phyloP scores from a whole-genome alignment of 73 alveolate genomes.

The Tetrahymena elliotti region DNA sequence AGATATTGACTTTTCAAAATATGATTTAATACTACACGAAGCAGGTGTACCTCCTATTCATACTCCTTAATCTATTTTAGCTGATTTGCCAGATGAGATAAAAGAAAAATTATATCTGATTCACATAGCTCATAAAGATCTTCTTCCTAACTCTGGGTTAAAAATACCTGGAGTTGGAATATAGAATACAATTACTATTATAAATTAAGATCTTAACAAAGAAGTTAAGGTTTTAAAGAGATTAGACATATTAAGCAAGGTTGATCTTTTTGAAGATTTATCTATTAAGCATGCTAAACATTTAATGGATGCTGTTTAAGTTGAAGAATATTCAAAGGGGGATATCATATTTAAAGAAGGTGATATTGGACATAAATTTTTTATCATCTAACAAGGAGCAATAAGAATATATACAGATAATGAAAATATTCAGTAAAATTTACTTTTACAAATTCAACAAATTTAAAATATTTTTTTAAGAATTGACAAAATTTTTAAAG shows the following conservation, averaged over 20 bases:
- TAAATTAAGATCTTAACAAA: background rate
- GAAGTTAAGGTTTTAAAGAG: background rate
- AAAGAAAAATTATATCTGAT: constrained; percentile 18
- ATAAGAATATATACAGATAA: constrained; percentile 11
- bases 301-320: background rate
- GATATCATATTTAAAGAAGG: constrained; percentile 3
- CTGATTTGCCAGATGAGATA: background rate
- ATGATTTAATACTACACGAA: constrained; percentile 7
- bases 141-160: constrained; percentile 18
- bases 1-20: background rate
- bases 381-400: constrained; percentile 5
- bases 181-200: constrained; percentile 7
- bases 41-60: constrained; percentile 45
- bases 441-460: background rate
- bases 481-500: background rate
- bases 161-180: constrained; percentile 13
- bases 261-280: constrained; percentile 14
- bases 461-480: background rate
- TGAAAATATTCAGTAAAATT: background rate
- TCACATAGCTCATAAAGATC: constrained; percentile 27
- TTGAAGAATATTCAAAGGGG: background rate
- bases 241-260: constrained; percentile 9
- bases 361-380: constrained; percentile 16
- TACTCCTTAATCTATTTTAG: constrained; percentile 13
- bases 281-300: constrained; percentile 7